Conservation (phyloP, 768 basidiomycete genomes). For the Trametes coccinea region DNA sequence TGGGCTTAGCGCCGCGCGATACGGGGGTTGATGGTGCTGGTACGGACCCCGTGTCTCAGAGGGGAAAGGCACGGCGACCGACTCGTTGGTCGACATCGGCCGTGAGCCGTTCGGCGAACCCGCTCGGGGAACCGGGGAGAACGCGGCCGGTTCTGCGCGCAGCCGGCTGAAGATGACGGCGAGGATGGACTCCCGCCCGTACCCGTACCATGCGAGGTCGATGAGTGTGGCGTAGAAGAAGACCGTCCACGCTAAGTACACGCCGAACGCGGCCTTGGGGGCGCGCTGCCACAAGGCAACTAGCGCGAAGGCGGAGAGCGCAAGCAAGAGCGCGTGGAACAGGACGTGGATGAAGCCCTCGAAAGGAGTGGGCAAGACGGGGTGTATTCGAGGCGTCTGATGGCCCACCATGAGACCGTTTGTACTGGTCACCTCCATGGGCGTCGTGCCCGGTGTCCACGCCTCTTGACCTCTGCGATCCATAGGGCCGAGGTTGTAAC, state of each 20-base stretch:
- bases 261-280: slow-evolving; percentile 54
- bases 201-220: slow-evolving; percentile 56
- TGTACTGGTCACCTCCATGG: slow-evolving; percentile 45
- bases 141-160: slow-evolving; percentile 35
- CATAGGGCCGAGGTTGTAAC: slow-evolving; percentile 64
- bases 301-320: slow-evolving; percentile 56
- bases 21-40: slow-evolving; percentile 65
- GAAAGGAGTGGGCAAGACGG: slow-evolving; percentile 35
- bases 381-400: slow-evolving; percentile 15
- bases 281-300: slow-evolving; percentile 60
- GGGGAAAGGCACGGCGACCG: slow-evolving; percentile 47
- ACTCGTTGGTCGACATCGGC: slow-evolving; percentile 41
- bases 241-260: slow-evolving; percentile 64
- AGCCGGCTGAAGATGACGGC: slow-evolving; percentile 49
- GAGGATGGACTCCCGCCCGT: slow-evolving; percentile 58
- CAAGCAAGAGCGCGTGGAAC: slow-evolving; percentile 60
- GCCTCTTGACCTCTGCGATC: slow-evolving; percentile 45
- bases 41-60: slow-evolving; percentile 56
- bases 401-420: slow-evolving; percentile 33
- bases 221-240: slow-evolving; percentile 59
- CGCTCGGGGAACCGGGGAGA: slow-evolving; percentile 34
- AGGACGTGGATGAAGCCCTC: slow-evolving; percentile 48
- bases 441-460: slow-evolving; percentile 52
- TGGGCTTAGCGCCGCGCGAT: slow-evolving; percentile 38
- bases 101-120: slow-evolving; percentile 31